A percentile compares a stretch with the other conserved stretches of the same genome.
phyloP scores from a whole-genome alignment of 192 early-diverging fungal species.

The Rhizoclosmatium sp. region DNA sequence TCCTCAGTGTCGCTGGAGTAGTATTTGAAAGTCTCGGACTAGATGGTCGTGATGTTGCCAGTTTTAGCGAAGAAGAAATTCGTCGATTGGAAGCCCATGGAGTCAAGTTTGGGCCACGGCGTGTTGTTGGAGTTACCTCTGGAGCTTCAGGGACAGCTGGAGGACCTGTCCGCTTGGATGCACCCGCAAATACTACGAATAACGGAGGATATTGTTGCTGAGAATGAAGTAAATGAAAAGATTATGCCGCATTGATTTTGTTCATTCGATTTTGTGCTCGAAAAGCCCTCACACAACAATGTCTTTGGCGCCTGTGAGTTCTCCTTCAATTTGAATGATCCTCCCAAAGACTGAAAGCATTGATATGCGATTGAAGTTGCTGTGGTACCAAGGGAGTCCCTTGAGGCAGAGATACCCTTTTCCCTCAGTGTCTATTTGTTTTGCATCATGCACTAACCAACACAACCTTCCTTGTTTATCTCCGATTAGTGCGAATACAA shows the following conservation, averaged over 20 bases:
- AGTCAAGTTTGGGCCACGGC: constrained; percentile 39
- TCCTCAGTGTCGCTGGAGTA: constrained; percentile 33
- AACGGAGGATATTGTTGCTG: neutral
- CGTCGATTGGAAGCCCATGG: constrained; percentile 39
- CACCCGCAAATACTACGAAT: neutral
- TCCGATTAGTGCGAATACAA: constrained; percentile 32
- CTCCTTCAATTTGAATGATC: no score
- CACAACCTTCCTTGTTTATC: neutral
- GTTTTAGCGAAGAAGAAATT: constrained; percentile 35
- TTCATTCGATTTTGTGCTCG: neutral
- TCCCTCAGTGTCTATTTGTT: no score
- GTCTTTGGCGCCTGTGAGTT: constrained; percentile 24
- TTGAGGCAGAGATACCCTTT: no score
- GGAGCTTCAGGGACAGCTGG: constrained; percentile 4
- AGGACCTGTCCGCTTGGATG: neutral
- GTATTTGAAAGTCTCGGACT: constrained; percentile 32
- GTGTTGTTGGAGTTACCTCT: constrained; percentile 10
- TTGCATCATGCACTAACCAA: neutral
- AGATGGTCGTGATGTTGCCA: constrained; percentile 32
- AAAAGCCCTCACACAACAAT: neutral
- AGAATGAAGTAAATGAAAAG: neutral
- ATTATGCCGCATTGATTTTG: neutral
- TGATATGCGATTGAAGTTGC: no score
- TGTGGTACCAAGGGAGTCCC: no score
- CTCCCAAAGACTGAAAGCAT: no score